Conservation (phyloP, 129 eudicot species). For the Sambucus nigra region DNA sequence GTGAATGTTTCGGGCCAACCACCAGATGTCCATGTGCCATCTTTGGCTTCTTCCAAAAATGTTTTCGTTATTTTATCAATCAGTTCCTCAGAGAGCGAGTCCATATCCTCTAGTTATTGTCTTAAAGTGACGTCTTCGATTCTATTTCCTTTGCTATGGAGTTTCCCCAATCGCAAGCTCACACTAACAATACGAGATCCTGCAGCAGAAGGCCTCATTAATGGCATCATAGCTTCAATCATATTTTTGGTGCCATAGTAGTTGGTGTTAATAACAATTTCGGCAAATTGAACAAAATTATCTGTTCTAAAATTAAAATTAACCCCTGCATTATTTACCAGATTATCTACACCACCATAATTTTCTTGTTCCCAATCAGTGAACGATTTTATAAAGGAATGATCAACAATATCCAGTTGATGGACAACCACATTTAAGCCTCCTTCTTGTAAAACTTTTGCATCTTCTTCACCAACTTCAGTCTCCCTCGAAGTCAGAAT, state of each 20-base stretch:
- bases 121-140: slow-evolving; percentile 32
- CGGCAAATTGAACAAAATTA: slow-evolving; percentile 40
- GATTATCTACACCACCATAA: slow-evolving; percentile 34
- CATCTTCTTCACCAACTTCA: slow-evolving; percentile 34
- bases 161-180: no score
- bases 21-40: slow-evolving; percentile 40
- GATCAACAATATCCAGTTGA: slow-evolving; percentile 37
- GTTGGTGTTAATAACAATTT: no score
- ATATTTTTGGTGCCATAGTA: no score
- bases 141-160: slow-evolving; percentile 67
- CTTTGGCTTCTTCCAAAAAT: slow-evolving; percentile 47
- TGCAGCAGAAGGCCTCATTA: slow-evolving; percentile 38
- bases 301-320: no score
- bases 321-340: no score
- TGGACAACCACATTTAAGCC: slow-evolving; percentile 27
- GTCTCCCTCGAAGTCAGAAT: slow-evolving; percentile 38
- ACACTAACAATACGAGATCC: slow-evolving; percentile 56
- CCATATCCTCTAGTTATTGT: slow-evolving; percentile 31
- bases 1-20: slow-evolving; percentile 52
- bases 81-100: slow-evolving; percentile 37
- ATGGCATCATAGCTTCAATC: slow-evolving; percentile 46
- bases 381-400: slow-evolving; percentile 21
- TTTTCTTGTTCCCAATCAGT: slow-evolving; percentile 29
- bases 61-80: slow-evolving; percentile 26
- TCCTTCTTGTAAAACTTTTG: slow-evolving; percentile 29